Conservation (phyloP, 1,139 yeast genomes). For the Scheffersomyces illinoinensis region DNA sequence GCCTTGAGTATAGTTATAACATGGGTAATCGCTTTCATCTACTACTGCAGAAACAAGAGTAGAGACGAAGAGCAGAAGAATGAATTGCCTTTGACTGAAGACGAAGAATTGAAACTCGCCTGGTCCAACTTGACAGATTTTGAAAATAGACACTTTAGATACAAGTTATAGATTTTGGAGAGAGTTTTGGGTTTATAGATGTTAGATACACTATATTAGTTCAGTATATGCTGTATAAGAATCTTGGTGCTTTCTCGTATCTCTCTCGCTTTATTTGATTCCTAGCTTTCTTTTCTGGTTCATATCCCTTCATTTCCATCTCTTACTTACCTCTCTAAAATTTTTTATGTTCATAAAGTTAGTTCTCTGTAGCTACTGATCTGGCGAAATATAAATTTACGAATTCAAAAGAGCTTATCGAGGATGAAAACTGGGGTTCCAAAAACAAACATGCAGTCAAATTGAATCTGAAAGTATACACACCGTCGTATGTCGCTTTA, state of each 20-base stretch:
- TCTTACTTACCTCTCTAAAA: background rate
- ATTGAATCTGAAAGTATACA: background rate
- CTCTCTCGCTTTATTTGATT: background rate
- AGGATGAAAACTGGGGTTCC: background rate
- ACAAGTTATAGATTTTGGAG: background rate
- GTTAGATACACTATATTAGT: background rate
- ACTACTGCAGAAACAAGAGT: constrained; percentile 7
- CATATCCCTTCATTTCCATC: background rate
- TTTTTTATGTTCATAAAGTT: background rate
- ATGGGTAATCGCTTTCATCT: constrained; percentile 3
- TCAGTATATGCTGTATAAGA: background rate
- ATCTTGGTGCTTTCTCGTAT: background rate
- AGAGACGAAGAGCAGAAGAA: constrained; percentile 3
- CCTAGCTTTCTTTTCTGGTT: background rate
- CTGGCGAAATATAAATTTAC: background rate
- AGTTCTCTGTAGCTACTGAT: background rate
- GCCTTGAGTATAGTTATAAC: constrained; percentile 1
- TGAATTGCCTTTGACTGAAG: constrained; percentile 1
- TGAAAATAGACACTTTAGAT: constrained; percentile 11
- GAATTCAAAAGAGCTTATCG: background rate
- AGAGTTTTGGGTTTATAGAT: background rate
- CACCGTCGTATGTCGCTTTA: background rate
- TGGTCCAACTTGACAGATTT: constrained; percentile 14
- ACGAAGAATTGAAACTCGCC: constrained; percentile 8
- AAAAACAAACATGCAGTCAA: background rate